phyloP scores from a whole-genome alignment of 805 yeast genomes.

The Grigorovia humatica region DNA sequence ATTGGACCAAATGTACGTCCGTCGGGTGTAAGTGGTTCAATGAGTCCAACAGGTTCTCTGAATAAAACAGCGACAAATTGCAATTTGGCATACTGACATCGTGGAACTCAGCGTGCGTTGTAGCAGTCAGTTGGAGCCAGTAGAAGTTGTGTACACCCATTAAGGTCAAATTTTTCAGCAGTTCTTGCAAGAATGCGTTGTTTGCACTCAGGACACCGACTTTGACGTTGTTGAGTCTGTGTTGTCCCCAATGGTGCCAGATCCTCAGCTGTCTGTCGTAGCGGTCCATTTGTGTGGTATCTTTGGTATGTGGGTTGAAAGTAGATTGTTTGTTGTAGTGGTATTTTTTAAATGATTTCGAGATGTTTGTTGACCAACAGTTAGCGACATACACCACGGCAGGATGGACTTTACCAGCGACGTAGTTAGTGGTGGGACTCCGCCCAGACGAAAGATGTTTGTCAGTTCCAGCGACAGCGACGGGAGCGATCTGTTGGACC shows the following conservation, averaged over 20 bases:
- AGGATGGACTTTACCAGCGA: slow-evolving; percentile 22
- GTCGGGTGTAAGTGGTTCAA: slow-evolving; percentile 25
- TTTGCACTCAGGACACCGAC: slow-evolving; percentile 50
- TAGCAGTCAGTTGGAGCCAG: slow-evolving; percentile 28
- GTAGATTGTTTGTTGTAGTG: too few species aligned
- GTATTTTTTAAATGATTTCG: background rate
- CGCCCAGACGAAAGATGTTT: slow-evolving; percentile 2
- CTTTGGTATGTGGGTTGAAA: too few species aligned
- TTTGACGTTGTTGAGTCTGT: slow-evolving; percentile 42
- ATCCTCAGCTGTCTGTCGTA: slow-evolving; percentile 83
- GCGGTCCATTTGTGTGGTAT: slow-evolving; percentile 32
- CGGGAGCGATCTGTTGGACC: slow-evolving; percentile 4
- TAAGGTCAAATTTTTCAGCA: slow-evolving; percentile 64
- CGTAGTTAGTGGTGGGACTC: background rate
- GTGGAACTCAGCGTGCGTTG: background rate
- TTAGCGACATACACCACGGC: too few species aligned
- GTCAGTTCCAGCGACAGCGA: background rate
- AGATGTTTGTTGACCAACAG: background rate
- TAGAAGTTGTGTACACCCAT: slow-evolving; percentile 53
- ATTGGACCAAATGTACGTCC: background rate
- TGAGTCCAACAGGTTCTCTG: background rate
- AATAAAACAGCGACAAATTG: background rate
- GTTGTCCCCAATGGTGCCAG: slow-evolving; percentile 78
- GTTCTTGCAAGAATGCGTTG: slow-evolving; percentile 51
- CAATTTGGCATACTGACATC: background rate